Conservation (phyloP, 164 flowering plant species). For the Cinnamomum chago region DNA sequence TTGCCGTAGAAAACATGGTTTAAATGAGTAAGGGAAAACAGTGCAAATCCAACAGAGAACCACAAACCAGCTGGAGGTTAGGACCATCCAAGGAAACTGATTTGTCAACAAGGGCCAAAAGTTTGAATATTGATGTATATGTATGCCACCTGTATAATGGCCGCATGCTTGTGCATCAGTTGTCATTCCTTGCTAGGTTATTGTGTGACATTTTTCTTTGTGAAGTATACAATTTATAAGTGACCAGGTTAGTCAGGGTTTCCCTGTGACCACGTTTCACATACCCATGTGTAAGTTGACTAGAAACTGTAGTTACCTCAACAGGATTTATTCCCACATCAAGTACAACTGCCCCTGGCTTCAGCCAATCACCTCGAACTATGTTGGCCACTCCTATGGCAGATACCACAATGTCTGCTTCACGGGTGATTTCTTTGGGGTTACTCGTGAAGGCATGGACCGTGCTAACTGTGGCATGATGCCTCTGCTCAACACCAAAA, state of each 20-base stretch:
- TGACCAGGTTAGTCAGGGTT: background rate
- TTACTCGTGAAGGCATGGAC: slow-evolving; percentile 60
- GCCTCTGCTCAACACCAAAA: slow-evolving; percentile 46
- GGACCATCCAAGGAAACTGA: too few relatives aligned
- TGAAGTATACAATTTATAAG: too few relatives aligned
- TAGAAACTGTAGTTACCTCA: slow-evolving; percentile 37
- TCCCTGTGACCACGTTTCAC: background rate
- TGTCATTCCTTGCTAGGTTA: background rate
- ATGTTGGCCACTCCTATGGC: slow-evolving; percentile 78
- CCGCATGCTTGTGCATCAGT: background rate
- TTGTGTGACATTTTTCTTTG: too few relatives aligned
- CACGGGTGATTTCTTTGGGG: slow-evolving; percentile 59
- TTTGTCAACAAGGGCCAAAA: too few relatives aligned
- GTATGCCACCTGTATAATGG: background rate
- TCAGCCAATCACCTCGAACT: slow-evolving; percentile 80
- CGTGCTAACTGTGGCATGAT: slow-evolving; percentile 74
- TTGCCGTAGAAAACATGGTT: too few relatives aligned
- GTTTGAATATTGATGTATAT: too few relatives aligned
- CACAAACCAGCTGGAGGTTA: too few relatives aligned
- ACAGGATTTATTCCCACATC: slow-evolving; percentile 83
- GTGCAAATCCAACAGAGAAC: too few relatives aligned
- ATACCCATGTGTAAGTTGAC: background rate
- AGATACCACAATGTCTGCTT: slow-evolving; percentile 81
- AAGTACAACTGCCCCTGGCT: slow-evolving; percentile 84
- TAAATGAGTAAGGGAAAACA: too few relatives aligned